Evolutionary conservation across 2,329 filamentous ascomycete species (phyloP), one percentile per base, ranked within the genome.

Genomic region (Colletotrichum melonis): DNA sequence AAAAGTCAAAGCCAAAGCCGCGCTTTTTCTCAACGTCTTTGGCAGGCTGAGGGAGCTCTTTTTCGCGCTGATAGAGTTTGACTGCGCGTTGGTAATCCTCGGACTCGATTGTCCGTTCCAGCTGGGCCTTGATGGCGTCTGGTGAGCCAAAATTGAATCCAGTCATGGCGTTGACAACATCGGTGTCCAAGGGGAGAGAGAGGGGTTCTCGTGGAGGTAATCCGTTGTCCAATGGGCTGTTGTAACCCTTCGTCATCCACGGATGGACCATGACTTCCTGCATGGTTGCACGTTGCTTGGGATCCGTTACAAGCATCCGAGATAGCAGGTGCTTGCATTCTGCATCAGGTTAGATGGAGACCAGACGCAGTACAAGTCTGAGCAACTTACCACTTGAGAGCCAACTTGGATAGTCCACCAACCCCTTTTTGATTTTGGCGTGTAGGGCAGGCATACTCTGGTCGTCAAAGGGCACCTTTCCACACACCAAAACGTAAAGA

Each of bases 371-470:
- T 19, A 42, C 38, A 30, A 57, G 22, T 60, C 14, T 49, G 38
- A 67, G 22, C 32, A 26, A 84, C 92, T 81, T 88, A 97, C 96
- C 96, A 78, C 91, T 91, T 70, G 95, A 96, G 52, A 99, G 87
- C 92, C 97, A 98, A 73, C 92, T 94, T 3, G 97, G 97, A 82
- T 98, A 99, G 81, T 99, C 97, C 22, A 98, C 97, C 63, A 94
- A 85, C 46, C 97, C 97, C 81, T 97, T 97, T 86, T 99, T 99
- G 84, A 99, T 99, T 86, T 99, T 99, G 72, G 96, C 95, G 84
- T 99, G 97, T 62, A 99, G 87, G 75, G 97, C 95, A 46, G 96
- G 97, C 95, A 99, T 99, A 85, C 95, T 98, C 84, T 99, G 97
- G 80, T 99, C 97, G 81, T 99, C 97, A 79, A 99, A 99, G 0